Base-by-base conservation (phyloP, 345 rosid species). In the Sonneratia caseolaris region DNA sequence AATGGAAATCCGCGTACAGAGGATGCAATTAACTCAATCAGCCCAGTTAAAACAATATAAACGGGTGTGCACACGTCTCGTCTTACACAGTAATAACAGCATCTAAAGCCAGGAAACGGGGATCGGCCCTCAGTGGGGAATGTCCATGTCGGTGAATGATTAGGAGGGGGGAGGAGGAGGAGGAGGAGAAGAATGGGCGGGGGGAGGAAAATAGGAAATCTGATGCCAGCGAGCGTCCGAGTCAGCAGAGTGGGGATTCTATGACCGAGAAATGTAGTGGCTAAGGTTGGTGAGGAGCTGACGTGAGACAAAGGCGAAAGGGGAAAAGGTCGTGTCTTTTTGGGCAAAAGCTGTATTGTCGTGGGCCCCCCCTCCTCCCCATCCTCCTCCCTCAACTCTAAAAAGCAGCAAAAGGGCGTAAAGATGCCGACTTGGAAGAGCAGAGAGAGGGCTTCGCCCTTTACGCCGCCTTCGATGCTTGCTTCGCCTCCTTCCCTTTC, bases 391-490 rank as follows among this genome's bases (percentile, higher is more conserved):
- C 10, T 56, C 57, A 27, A 27, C 32, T 16, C 57, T 24, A 70
- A 49, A 57, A 70, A 75, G 24, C 64, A 32, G 55, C 9, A 6
- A 1, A 21, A 37, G 49, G 37, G 56, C 24, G 6, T 3, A 22
- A 45, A 64, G 70, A 7, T 70, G 59, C 36, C 66, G 66, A 14
- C 66, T 15, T 62, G 66, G 24, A 10, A 49, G 56, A 37, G 61
- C 43, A 51, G 66, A 16, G 69, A 21, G 38, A 27, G 61, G 45
- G n/a, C 37, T 14, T 69, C 74, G 80, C 79, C 70, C 78, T 83
- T 79, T 53, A 75, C 86, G 87, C 91, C 91, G 91, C 78, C 88
- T 81, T 82, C 81, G 68, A 73, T 77, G 86, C 68, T 49, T 81
- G 70, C 80, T 57, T 73, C 73, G 16, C 0, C 32, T 11, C 13